Evolutionary conservation across 306 rosid species (phyloP), one percentile per base, ranked within the genome.

Genomic region (Pyrus bretschneideri): DNA sequence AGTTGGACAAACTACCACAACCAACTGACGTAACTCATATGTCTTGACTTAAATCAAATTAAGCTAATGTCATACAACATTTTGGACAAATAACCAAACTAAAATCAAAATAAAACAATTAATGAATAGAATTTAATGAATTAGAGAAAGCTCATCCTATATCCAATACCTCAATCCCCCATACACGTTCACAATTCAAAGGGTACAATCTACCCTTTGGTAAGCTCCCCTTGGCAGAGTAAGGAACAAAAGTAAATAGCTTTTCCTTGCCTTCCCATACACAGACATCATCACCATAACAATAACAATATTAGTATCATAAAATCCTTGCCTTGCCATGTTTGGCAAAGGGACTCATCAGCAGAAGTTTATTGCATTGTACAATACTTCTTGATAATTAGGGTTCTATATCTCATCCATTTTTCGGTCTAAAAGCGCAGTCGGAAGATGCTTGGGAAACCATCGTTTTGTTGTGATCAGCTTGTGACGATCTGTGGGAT

Each of bases 391-490:
- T 25, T 27, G 22, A 46, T 8, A 33, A n/a, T 21, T n/a, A 9
- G 58, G 35, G 74, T 35, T 67, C 64, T 77, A 72, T 25, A 30
- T 64, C 69, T 64, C 45, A 31, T 64, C 81, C 88, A 74, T 80
- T 87, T 82, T 74, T 83, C 1, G 89, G 83, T 62, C 75, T 75
- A 65, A 86, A 80, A 65, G 80, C 66, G 76, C 11, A 67, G 54
- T 66, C 81, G 68, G 84, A 60, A 65, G 92, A 80, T 49, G 67
- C 76, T 76, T 79, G 89, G 77, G 91, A 88, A 80, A 78, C 81
- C 78, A 61, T 83, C 81, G 70, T 89, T 69, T 92, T 79, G 27
- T 45, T 46, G 31, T 78, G 76, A 65, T 78, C 85, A 72, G 81
- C 62, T 70, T 88, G 90, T 72, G 58, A 42, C 29, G 59, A 60